These are phyloP conservation scores for Psilocybe subaeruginosa DNA, from an alignment of 768 basidiomycete species.

Conservation along the genomic window DNA sequence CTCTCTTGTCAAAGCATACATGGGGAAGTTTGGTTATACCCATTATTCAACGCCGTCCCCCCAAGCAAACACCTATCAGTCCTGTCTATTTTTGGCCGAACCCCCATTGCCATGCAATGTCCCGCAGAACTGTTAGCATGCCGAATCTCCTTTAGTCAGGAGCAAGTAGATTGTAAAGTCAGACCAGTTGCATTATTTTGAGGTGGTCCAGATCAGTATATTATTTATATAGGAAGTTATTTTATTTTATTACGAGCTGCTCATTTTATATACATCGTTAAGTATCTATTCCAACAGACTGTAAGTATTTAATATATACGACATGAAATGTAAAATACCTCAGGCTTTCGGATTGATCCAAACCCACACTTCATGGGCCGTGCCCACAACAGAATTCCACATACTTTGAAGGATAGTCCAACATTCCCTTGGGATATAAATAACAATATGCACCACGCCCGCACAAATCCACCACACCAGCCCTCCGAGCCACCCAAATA, in stretches of 20 bases:
- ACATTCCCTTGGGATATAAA: constrained; percentile 9
- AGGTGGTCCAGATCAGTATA: no score
- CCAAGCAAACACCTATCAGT: neutral
- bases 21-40: neutral
- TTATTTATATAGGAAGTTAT: no score
- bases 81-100: no score
- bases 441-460: neutral
- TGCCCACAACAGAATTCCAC: neutral
- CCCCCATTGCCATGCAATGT: no score
- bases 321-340: neutral
- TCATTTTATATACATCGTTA: no score
- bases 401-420: constrained; percentile 6
- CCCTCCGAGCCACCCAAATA: constrained; percentile 3
- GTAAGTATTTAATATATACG: no score
- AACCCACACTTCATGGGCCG: constrained; percentile 4
- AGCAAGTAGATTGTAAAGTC: no score
- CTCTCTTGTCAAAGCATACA: neutral
- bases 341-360: constrained; percentile 15
- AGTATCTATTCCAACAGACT: no score
- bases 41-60: neutral
- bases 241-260: no score
- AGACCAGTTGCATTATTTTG: no score
- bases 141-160: no score
- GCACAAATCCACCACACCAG: constrained; percentile 2
- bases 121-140: no score